Percentiles rank a stretch among this genome's conserved stretches.
Evolutionary conservation across 2,329 filamentous ascomycete species (phyloP).

Genomic region (Phialocephala sp.): DNA sequence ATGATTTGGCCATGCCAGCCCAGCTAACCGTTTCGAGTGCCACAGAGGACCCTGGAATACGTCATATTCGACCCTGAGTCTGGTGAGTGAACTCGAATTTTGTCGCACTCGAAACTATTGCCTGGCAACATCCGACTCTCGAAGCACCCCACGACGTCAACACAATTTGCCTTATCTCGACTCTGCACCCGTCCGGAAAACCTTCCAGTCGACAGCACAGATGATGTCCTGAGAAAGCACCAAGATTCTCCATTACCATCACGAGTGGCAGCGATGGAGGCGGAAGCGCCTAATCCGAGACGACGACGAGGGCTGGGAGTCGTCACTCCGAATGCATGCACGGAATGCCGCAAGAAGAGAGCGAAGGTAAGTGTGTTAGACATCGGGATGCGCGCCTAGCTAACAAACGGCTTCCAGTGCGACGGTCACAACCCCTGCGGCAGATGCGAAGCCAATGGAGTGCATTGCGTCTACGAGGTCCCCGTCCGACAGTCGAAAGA

Average conservation of each 20-base stretch:
- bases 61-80: conserved; percentile 15
- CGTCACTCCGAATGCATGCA: conserved; percentile 42
- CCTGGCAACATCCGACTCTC: too few relatives aligned
- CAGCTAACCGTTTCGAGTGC: neutral
- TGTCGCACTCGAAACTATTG: neutral
- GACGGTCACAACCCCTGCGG: conserved; percentile 57
- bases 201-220: too few relatives aligned
- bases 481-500: conserved; percentile 70
- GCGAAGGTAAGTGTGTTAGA: conserved; percentile 35
- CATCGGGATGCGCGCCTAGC: conserved; percentile 5
- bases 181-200: neutral
- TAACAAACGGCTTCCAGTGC: conserved; percentile 51
- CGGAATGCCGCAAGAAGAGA: conserved; percentile 43
- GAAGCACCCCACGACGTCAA: neutral
- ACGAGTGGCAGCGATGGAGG: conserved; percentile 22
- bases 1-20: too few relatives aligned
- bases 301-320: conserved; percentile 39
- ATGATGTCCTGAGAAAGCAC: neutral
- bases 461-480: conserved; percentile 65
- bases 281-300: conserved; percentile 33
- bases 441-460: conserved; percentile 60
- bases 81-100: neutral
- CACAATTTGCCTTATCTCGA: neutral
- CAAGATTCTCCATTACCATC: neutral
- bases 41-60: conserved; percentile 14